Evolutionary conservation across 139 green algal species (phyloP).

Genomic region (Chlamydomonas incerta): DNA sequence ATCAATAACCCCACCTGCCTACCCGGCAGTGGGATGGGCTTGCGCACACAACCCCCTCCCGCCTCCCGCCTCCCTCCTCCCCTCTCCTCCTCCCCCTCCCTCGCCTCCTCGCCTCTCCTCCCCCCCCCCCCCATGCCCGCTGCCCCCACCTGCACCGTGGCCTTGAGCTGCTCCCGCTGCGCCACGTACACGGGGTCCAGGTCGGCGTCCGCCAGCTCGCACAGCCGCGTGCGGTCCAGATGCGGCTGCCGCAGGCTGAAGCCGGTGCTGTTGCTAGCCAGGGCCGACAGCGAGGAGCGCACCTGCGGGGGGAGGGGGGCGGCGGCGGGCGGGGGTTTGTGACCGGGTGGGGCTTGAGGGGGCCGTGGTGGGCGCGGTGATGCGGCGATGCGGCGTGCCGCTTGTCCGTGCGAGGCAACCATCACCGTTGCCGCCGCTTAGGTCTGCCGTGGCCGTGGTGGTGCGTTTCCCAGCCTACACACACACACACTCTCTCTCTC

Average conservation of each 20-base stretch:
- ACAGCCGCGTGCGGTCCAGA: slow-evolving; percentile 89
- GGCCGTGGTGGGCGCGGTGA: too few species aligned
- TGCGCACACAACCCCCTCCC: too few species aligned
- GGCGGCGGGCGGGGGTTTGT: neutral
- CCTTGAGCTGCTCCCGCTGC: slow-evolving; percentile 55
- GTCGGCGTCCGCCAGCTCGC: slow-evolving; percentile 70
- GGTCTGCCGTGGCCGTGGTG: too few species aligned
- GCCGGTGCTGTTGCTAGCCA: slow-evolving; percentile 78
- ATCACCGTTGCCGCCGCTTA: too few species aligned
- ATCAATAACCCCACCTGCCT: too few species aligned
- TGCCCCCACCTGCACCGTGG: slow-evolving; percentile 59
- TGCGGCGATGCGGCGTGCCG: too few species aligned
- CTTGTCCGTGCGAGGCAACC: too few species aligned
- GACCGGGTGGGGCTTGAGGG: neutral
- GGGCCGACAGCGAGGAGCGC: slow-evolving; percentile 60
- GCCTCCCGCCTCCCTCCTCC: too few species aligned
- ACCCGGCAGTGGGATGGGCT: too few species aligned
- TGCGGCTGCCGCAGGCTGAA: slow-evolving; percentile 89
- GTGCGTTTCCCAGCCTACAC: too few species aligned
- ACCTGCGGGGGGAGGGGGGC: slow-evolving; percentile 54
- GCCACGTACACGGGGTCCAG: slow-evolving; percentile 68
- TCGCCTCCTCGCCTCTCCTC: neutral
- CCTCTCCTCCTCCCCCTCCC: too few species aligned
- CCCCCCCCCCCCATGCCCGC: neutral
- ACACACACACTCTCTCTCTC: too few species aligned